Evolutionary conservation across 1,139 yeast genomes (phyloP).

Genomic region (Yamadazyma pseudoaaseri): DNA sequence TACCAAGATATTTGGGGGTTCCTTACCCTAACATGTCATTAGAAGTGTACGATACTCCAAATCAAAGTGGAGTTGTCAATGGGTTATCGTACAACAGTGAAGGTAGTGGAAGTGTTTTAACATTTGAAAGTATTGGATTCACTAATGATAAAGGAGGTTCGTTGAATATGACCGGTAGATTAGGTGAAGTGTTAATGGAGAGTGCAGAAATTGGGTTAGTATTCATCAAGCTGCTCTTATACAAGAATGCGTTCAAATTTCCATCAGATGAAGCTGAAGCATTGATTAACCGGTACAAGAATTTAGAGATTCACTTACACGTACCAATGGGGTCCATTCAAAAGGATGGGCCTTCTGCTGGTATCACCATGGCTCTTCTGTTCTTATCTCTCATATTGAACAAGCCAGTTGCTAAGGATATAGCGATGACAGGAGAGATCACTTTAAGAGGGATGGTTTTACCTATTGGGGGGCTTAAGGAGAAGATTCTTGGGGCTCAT

Average conservation of each 20-base stretch:
- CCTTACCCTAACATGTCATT: conserved; percentile 37
- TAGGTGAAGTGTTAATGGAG: conserved; percentile 82
- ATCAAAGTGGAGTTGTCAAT: conserved; percentile 74
- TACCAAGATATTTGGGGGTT: conserved; percentile 53
- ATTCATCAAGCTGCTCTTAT: conserved; percentile 62
- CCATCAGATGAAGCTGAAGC: conserved; percentile 22
- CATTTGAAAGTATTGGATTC: conserved; percentile 76
- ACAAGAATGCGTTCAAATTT: conserved; percentile 31
- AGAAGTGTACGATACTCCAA: conserved; percentile 27
- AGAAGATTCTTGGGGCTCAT: conserved; percentile 83
- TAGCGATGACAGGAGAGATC: conserved; percentile 95
- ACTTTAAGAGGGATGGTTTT: conserved; percentile 82
- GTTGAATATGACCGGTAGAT: conserved; percentile 74
- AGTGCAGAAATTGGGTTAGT: conserved; percentile 79
- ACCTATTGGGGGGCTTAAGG: conserved; percentile 89
- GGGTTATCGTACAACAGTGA: conserved; percentile 87
- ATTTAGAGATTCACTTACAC: conserved; percentile 72
- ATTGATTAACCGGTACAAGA: conserved; percentile 44
- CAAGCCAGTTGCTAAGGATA: conserved; percentile 60
- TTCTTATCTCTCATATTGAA: conserved; percentile 69
- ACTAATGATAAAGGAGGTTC: conserved; percentile 27
- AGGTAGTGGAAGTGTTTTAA: conserved; percentile 82
- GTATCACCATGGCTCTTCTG: conserved; percentile 84
- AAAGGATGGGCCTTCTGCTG: conserved; percentile 95
- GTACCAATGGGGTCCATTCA: conserved; percentile 88